Evolutionary conservation across 192 early-diverging fungal genomes (phyloP), one percentile per base, ranked within the genome.

Genomic region (Rhizophagus prolifer): DNA sequence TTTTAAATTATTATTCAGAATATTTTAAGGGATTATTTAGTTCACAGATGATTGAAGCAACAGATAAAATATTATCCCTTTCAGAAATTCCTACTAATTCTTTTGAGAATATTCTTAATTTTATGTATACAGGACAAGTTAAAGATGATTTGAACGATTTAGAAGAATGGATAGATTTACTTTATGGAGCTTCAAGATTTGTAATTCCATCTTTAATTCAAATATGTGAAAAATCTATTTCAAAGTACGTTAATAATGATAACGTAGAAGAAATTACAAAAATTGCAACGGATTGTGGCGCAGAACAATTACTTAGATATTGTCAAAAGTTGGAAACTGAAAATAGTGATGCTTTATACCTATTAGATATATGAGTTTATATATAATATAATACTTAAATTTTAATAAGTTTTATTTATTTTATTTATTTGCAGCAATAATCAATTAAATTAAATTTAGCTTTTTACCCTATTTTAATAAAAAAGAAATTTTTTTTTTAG

Each of bases 151-250:
- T 23, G 13, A n/a, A 1, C 5, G 36, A 7, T 16, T 36, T 67
- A 8, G 44, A 50, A 50, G 16, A 47, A 47, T 70, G 68, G 68
- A 50, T 16, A 5, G 46, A 70, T 7, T 47, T 70, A 50, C 26
- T 70, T 19, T 70, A 70, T 46, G 68, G 23, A 4, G 23, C 68
- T 3, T 28, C 44, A 28, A 70, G 68, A 50, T 70, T 70, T 50
- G 26, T 47, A 26, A 50, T 70, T 47, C 9, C 3, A 25, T 9
- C 25, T 26, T 70, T 70, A 28, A 70, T 26, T 46, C 68, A 70
- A 44, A 3, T 7, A 19, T 70, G 68, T 9, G 68, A 70, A 47
- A 47, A 26, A 8, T 19, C 25, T 0, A n/a, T 50, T 70, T n/a
- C 16, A 9, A 46, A 46, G 3, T 70, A 47, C 12, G 4, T 70